Conservation (phyloP, 2,329 filamentous ascomycete species). For the Stromatinia cepivora region DNA sequence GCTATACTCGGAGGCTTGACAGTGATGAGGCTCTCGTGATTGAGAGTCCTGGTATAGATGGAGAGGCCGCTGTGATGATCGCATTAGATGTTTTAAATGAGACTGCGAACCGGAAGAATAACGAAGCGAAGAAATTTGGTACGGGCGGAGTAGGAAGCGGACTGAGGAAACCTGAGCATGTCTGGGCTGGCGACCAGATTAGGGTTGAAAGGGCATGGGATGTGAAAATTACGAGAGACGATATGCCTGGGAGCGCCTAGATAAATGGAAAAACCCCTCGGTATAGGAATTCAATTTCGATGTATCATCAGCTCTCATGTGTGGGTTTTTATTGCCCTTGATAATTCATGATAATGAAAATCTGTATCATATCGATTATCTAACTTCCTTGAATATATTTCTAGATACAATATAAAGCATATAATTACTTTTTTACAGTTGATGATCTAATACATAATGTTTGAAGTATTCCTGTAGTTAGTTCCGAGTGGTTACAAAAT, state of each 20-base stretch:
- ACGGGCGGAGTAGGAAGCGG: background rate
- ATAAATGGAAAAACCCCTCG: background rate
- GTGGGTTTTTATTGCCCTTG: background rate
- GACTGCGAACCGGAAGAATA: background rate
- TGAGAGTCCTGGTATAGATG: background rate
- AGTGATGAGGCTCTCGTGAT: slow-evolving; percentile 21
- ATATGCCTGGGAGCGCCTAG: background rate
- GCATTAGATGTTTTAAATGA: slow-evolving; percentile 3
- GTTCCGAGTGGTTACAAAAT: background rate
- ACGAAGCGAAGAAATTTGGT: background rate
- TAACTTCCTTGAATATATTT: background rate
- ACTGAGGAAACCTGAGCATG: slow-evolving; percentile 12
- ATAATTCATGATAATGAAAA: background rate
- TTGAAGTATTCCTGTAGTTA: accelerated
- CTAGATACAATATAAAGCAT: no score
- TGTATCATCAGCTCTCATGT: background rate
- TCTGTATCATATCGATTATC: background rate
- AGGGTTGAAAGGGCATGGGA: slow-evolving; percentile 18
- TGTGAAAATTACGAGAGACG: slow-evolving; percentile 1
- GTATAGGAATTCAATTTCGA: no score
- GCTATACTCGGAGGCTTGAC: background rate
- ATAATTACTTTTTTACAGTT: background rate
- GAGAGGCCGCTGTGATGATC: background rate
- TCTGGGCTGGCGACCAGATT: slow-evolving; percentile 12
- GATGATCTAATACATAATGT: background rate